Evolutionary conservation across 768 basidiomycete species (phyloP).

Genomic region (Lactarius hengduanensis): DNA sequence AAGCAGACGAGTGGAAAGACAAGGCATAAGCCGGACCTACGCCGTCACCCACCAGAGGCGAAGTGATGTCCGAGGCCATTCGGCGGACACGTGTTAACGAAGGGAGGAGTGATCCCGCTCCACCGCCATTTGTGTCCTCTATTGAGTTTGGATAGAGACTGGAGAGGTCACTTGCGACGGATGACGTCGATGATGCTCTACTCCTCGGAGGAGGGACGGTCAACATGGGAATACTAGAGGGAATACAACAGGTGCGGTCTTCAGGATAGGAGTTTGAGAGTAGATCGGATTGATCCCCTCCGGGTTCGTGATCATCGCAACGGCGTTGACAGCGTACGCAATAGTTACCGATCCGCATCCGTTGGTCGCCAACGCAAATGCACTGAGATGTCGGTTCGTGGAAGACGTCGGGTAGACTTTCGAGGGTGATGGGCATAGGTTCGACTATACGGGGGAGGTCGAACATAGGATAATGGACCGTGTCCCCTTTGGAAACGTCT

Average conservation of each 20-base stretch:
- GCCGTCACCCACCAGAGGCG: constrained; percentile 12
- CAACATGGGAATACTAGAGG: constrained; percentile 18
- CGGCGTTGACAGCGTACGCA: constrained; percentile 26
- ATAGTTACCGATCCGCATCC: constrained; percentile 17
- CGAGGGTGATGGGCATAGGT: constrained; percentile 20
- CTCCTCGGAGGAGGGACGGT: constrained; percentile 22
- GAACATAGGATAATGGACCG: constrained; percentile 5
- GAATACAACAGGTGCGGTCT: constrained; percentile 9
- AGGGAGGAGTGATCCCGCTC: constrained; percentile 4
- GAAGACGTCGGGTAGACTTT: constrained; percentile 33
- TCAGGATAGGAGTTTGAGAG: constrained; percentile 2
- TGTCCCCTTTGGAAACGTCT: constrained; percentile 7
- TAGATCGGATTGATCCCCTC: constrained; percentile 16
- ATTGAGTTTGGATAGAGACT: constrained; percentile 22
- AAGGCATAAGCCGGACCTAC: constrained; percentile 6
- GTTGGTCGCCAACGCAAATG: constrained; percentile 12
- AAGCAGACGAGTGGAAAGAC: constrained; percentile 13
- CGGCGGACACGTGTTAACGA: constrained; percentile 24
- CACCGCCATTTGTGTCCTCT: constrained; percentile 15
- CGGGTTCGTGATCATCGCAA: constrained; percentile 20
- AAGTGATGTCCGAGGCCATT: constrained; percentile 3
- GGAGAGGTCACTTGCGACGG: constrained; percentile 24
- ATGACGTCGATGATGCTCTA: constrained; percentile 28
- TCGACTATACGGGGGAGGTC: constrained; percentile 25
- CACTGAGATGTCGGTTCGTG: constrained; percentile 30